Conservation (phyloP, 2,329 filamentous ascomycete species). For the Pseudonectria buxi region DNA sequence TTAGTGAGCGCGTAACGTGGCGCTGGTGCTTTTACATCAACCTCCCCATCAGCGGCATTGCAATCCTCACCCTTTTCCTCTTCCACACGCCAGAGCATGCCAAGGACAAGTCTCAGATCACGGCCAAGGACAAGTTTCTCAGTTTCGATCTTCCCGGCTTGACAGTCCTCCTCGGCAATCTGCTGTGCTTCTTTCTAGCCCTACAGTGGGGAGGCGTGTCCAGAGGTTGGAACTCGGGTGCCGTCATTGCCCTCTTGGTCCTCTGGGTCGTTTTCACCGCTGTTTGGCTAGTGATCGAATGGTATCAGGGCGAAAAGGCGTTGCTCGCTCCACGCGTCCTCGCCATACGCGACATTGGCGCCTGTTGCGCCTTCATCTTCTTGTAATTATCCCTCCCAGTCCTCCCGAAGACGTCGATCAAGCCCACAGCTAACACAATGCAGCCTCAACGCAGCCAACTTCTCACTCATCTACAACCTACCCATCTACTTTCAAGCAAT, state of each 20-base stretch:
- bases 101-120: slow-evolving; percentile 28
- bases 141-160: slow-evolving; percentile 43
- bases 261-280: slow-evolving; percentile 29
- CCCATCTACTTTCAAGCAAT: slow-evolving; percentile 42
- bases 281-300: slow-evolving; percentile 32
- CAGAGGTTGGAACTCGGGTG: slow-evolving; percentile 34
- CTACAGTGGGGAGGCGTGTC: slow-evolving; percentile 41
- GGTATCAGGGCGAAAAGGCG: slow-evolving; percentile 38
- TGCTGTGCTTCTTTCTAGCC: slow-evolving; percentile 38
- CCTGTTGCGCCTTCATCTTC: slow-evolving; percentile 39
- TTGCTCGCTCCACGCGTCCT: too few relatives aligned
- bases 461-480: slow-evolving; percentile 40
- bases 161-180: slow-evolving; percentile 36
- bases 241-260: slow-evolving; percentile 38
- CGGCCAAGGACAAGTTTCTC: slow-evolving; percentile 36
- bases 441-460: slow-evolving; percentile 30
- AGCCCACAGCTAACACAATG: too few relatives aligned
- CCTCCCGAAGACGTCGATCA: too few relatives aligned
- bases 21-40: slow-evolving; percentile 36
- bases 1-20: slow-evolving; percentile 31
- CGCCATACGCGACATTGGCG: slow-evolving; percentile 33
- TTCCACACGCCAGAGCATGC: slow-evolving; percentile 36
- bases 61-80: slow-evolving; percentile 30
- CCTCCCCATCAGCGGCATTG: slow-evolving; percentile 30
- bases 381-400: too few relatives aligned